A percentile compares a stretch with the other conserved stretches of the same genome.
Conservation (phyloP, 2,329 filamentous ascomycete genomes). For the Fusarium buharicum region DNA sequence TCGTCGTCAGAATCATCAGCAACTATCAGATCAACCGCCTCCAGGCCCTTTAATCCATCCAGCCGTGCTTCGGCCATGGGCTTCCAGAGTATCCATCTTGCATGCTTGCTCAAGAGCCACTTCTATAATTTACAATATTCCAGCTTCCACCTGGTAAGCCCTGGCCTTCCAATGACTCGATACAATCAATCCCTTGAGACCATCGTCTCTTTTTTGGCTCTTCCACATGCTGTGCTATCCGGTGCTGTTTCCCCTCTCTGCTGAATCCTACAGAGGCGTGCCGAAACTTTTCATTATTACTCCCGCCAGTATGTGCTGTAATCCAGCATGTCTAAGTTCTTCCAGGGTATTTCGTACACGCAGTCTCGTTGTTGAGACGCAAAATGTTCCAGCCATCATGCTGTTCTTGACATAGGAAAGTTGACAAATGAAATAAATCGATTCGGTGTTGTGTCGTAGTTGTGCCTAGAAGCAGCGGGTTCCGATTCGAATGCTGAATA, state of each 20-base stretch:
- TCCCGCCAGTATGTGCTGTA: slow-evolving; percentile 44
- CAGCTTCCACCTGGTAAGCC: slow-evolving; percentile 21
- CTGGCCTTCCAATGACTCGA: slow-evolving; percentile 28
- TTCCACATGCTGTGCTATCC: slow-evolving; percentile 25
- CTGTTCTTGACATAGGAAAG: slow-evolving; percentile 23
- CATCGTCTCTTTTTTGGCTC: slow-evolving; percentile 28
- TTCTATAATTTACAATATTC: slow-evolving; percentile 46
- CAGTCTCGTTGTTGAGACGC: slow-evolving; percentile 44
- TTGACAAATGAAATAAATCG: slow-evolving; percentile 27
- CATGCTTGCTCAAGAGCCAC: slow-evolving; percentile 34
- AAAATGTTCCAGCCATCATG: slow-evolving; percentile 32
- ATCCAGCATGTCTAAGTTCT: slow-evolving; percentile 46
- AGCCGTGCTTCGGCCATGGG: slow-evolving; percentile 17
- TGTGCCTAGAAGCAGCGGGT: slow-evolving; percentile 21
- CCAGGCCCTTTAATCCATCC: slow-evolving; percentile 18
- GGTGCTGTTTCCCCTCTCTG: slow-evolving; percentile 34
- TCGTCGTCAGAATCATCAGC: slow-evolving; percentile 48
- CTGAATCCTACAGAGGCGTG: slow-evolving; percentile 35
- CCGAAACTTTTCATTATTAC: slow-evolving; percentile 44
- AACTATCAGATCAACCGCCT: slow-evolving; percentile 43
- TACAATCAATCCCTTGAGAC: slow-evolving; percentile 34
- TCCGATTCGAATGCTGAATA: slow-evolving; percentile 30
- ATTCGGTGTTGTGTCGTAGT: slow-evolving; percentile 23
- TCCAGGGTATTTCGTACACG: slow-evolving; percentile 48
- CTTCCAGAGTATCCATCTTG: slow-evolving; percentile 18